These are phyloP conservation scores for Pseudogymnoascus sp. DNA, from an alignment of 2,329 filamentous ascomycete genomes.

Conservation along the genomic window DNA sequence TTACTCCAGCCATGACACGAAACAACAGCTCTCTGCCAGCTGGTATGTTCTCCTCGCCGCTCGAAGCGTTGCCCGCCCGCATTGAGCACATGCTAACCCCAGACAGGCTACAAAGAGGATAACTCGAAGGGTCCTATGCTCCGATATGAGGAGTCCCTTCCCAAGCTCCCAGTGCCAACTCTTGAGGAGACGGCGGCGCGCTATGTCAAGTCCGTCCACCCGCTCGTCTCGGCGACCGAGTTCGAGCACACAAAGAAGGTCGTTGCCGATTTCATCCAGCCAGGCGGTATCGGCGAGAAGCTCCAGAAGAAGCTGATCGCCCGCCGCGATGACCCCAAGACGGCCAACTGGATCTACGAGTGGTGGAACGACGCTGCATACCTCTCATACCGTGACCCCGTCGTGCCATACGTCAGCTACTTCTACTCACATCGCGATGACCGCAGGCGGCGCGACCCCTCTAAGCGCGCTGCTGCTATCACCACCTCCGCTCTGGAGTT, in stretches of 20 bases:
- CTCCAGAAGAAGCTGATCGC: conserved; percentile 85
- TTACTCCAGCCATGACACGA: conserved; percentile 47
- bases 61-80: conserved; percentile 9
- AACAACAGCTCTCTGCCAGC: conserved; percentile 51
- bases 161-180: conserved; percentile 69
- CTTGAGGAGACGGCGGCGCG: conserved; percentile 75
- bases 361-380: conserved; percentile 99
- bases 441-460: conserved; percentile 74
- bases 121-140: conserved; percentile 72
- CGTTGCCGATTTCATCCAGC: conserved; percentile 79
- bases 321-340: conserved; percentile 68
- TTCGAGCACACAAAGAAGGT: conserved; percentile 70
- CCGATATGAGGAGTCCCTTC: conserved; percentile 79
- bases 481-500: conserved; percentile 82
- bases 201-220: conserved; percentile 73
- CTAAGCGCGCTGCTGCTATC: conserved; percentile 88
- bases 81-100: conserved; percentile 14
- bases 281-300: conserved; percentile 73
- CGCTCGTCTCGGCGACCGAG: conserved; percentile 62
- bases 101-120: conserved; percentile 70
- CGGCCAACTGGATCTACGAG: conserved; percentile 91
- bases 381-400: conserved; percentile 85
- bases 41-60: conserved; percentile 32
- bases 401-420: conserved; percentile 97
- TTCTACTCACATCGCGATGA: conserved; percentile 99